These are phyloP conservation scores for Cubamyces lactineus DNA, from an alignment of 768 basidiomycete species.

Conservation along the genomic window DNA sequence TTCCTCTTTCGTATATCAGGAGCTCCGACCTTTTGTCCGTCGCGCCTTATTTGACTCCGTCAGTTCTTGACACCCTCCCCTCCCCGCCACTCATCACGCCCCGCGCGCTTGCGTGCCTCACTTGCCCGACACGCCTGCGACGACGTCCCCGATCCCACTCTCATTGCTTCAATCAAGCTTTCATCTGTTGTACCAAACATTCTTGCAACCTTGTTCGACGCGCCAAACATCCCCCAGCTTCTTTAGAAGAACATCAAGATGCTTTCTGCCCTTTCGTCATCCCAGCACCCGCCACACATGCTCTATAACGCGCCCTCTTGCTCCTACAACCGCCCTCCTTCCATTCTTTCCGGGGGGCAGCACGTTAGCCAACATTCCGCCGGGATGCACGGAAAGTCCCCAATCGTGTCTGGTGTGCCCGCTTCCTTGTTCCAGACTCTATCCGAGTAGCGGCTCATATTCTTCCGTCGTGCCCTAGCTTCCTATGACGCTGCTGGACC, in stretches of 20 bases:
- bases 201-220: slow-evolving; percentile 11
- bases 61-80: slow-evolving; percentile 6
- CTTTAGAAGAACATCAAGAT: slow-evolving; percentile 11
- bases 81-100: slow-evolving; percentile 11
- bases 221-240: not conserved
- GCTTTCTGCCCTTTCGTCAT: slow-evolving; percentile 17
- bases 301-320: slow-evolving; percentile 10
- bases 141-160: slow-evolving; percentile 2
- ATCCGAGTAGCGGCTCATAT: slow-evolving; percentile 6
- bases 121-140: slow-evolving; percentile 8
- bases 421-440: slow-evolving; percentile 1
- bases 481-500: slow-evolving; percentile 6
- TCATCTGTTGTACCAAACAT: slow-evolving; percentile 3
- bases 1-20: slow-evolving; percentile 20
- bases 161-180: slow-evolving; percentile 9
- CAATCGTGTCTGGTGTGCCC: slow-evolving; percentile 10
- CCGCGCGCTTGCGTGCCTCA: slow-evolving; percentile 7
- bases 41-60: slow-evolving; percentile 20
- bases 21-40: slow-evolving; percentile 21
- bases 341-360: slow-evolving; percentile 5
- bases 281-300: slow-evolving; percentile 13
- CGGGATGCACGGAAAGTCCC: slow-evolving; percentile 13
- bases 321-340: slow-evolving; percentile 17
- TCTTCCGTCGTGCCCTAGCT: not conserved
- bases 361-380: slow-evolving; percentile 16